Percentiles rank a stretch among this genome's conserved stretches.
phyloP scores from a whole-genome alignment of 1,284 basidiomycete species.

The Cyathus olla region DNA sequence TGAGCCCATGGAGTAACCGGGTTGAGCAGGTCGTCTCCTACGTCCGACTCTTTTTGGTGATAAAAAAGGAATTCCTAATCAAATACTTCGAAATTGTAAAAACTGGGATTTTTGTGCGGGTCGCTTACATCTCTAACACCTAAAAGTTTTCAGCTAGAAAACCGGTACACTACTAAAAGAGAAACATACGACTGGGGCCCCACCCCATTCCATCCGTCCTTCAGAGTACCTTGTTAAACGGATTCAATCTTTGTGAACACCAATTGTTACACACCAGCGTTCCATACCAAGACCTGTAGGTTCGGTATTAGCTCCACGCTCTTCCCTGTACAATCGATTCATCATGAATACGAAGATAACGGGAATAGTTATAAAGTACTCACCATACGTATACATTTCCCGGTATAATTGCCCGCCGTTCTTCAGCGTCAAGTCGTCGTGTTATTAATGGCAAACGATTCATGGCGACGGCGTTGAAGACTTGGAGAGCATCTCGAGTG shows the following conservation, averaged over 20 bases:
- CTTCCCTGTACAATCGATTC: conserved; percentile 60
- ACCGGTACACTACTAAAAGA: conserved; percentile 1
- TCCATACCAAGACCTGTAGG: conserved; percentile 86
- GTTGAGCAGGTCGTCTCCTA: conserved; percentile 69
- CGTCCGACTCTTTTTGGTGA: conserved; percentile 81
- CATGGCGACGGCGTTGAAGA: conserved; percentile 81
- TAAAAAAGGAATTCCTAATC: conserved; percentile 84
- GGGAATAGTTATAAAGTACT: conserved; percentile 10
- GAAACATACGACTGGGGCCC: conserved; percentile 73
- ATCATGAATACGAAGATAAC: too few relatives aligned
- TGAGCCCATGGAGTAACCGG: conserved; percentile 81
- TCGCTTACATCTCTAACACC: conserved; percentile 77
- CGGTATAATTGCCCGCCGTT: conserved; percentile 68
- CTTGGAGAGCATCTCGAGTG: conserved; percentile 80
- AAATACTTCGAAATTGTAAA: too few relatives aligned
- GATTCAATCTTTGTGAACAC: too few relatives aligned
- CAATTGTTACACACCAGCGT: conserved; percentile 64
- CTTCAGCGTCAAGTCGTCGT: conserved; percentile 83
- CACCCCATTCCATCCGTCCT: conserved; percentile 88
- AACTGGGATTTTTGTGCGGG: neutral
- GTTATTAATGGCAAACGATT: conserved; percentile 79
- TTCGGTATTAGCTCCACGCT: conserved; percentile 81
- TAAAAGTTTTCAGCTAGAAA: conserved; percentile 15
- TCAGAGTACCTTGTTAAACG: conserved; percentile 3
- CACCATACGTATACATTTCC: conserved; percentile 86